Conservation (phyloP, 768 basidiomycete genomes). For the Boletus rubescentipes region DNA sequence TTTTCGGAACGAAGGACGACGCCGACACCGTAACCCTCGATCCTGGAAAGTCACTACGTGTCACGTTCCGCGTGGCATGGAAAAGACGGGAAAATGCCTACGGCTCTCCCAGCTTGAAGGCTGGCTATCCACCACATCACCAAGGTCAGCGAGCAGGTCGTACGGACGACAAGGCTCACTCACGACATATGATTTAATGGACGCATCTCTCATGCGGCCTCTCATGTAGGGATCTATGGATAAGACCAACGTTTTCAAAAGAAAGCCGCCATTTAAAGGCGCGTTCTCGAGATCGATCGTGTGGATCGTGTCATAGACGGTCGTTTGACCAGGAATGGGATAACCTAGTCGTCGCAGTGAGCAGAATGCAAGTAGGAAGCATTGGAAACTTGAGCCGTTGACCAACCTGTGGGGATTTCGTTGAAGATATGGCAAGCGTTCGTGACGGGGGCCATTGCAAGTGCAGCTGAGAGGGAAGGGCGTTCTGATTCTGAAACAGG, state of each 20-base stretch:
- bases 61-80: background rate
- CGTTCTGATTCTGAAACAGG: background rate
- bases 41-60: background rate
- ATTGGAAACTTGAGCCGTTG: background rate
- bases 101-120: background rate
- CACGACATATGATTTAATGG: background rate
- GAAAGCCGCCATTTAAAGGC: conserved; percentile 2
- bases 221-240: conserved; percentile 1
- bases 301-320: background rate
- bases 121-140: background rate
- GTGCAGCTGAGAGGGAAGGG: background rate
- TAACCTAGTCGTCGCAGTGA: background rate
- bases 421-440: conserved; percentile 1
- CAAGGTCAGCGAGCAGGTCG: background rate
- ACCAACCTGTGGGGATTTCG: conserved; percentile 1
- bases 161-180: background rate
- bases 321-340: conserved; percentile 4
- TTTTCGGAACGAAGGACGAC: conserved; percentile 6
- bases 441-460: background rate
- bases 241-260: conserved; percentile 4
- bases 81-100: background rate
- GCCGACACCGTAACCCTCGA: background rate
- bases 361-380: no score
- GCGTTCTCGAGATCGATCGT: conserved; percentile 1
- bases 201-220: conserved; percentile 1